Percentiles rank a stretch among this genome's conserved stretches.
Conservation (phyloP, 495 filamentous ascomycete genomes). For the Penicillium coprophilum region DNA sequence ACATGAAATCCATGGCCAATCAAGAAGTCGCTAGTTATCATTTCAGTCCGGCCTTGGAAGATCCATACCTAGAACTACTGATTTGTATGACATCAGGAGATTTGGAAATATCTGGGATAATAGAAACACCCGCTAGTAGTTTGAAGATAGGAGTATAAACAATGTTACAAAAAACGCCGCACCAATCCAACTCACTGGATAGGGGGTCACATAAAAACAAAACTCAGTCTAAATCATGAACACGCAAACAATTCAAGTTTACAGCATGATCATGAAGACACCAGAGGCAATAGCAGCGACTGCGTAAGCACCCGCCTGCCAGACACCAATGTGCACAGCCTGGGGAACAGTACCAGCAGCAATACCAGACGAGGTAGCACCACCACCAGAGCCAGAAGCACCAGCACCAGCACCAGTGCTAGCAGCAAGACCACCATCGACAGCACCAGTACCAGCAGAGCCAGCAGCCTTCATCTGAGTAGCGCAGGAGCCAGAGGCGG, state of each 20-base stretch:
- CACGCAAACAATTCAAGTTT: conserved; percentile 31
- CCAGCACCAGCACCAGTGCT: conserved; percentile 33
- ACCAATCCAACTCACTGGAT: not conserved
- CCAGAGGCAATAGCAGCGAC: conserved; percentile 66
- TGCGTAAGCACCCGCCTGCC: conserved; percentile 68
- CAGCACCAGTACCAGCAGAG: conserved; percentile 37
- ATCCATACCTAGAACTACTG: not conserved
- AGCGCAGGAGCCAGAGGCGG: conserved; percentile 51
- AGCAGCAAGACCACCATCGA: conserved; percentile 50
- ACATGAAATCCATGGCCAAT: not conserved
- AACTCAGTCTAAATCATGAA: not conserved
- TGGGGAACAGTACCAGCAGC: conserved; percentile 48
- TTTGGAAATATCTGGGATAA: not conserved
- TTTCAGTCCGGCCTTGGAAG: not conserved
- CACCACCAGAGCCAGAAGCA: conserved; percentile 33
- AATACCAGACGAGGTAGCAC: conserved; percentile 44
- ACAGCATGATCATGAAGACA: conserved; percentile 75
- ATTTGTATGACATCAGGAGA: not conserved
- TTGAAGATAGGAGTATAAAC: conserved; percentile 3
- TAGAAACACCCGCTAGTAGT: conserved; percentile 12
- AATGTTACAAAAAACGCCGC: conserved; percentile 11
- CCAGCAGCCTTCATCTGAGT: conserved; percentile 56
- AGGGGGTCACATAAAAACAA: not conserved
- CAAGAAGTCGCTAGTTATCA: not conserved
- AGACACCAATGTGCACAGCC: conserved; percentile 58